These are phyloP conservation scores for Saccharomyces hybrid DNA, from an alignment of 1,139 yeast genomes.

Conservation along the genomic window DNA sequence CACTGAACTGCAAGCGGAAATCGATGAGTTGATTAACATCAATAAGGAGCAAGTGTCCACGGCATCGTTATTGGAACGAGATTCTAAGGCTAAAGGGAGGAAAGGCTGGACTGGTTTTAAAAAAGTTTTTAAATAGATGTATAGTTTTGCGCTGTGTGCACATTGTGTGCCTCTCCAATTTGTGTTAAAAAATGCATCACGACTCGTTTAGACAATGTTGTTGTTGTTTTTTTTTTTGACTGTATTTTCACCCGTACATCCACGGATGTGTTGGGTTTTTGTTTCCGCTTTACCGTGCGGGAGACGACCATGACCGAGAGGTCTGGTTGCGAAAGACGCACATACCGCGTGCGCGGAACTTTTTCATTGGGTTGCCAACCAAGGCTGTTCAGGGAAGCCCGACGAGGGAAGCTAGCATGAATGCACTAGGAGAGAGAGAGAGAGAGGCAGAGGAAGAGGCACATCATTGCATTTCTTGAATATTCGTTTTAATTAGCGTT, in stretches of 20 bases:
- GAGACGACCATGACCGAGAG: not conserved
- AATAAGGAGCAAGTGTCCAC: conserved; percentile 17
- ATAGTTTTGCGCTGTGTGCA: not conserved
- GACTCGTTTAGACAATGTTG: not conserved
- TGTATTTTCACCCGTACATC: not conserved
- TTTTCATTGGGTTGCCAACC: not conserved
- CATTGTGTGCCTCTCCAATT: too few species aligned
- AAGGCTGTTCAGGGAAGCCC: not conserved
- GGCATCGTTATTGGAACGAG: conserved; percentile 5
- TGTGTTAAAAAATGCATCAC: not conserved
- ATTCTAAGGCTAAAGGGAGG: conserved; percentile 5
- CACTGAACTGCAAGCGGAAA: conserved; percentile 5
- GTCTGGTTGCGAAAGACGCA: not conserved
- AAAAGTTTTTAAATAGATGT: conserved; percentile 10
- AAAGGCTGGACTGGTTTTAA: conserved; percentile 13
- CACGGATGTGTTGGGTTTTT: not conserved
- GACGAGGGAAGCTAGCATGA: not conserved
- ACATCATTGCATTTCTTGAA: not conserved
- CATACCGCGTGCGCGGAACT: not conserved
- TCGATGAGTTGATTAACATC: conserved; percentile 23
- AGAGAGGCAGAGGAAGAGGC: not conserved
- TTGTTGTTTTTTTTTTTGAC: not conserved
- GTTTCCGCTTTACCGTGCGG: not conserved
- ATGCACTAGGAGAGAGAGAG: not conserved
- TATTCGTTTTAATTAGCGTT: not conserved